Percentiles rank a stretch among this genome's conserved stretches.
Evolutionary conservation across 2,329 filamentous ascomycete genomes (phyloP).

Genomic region (Fusarium austroafricanum): DNA sequence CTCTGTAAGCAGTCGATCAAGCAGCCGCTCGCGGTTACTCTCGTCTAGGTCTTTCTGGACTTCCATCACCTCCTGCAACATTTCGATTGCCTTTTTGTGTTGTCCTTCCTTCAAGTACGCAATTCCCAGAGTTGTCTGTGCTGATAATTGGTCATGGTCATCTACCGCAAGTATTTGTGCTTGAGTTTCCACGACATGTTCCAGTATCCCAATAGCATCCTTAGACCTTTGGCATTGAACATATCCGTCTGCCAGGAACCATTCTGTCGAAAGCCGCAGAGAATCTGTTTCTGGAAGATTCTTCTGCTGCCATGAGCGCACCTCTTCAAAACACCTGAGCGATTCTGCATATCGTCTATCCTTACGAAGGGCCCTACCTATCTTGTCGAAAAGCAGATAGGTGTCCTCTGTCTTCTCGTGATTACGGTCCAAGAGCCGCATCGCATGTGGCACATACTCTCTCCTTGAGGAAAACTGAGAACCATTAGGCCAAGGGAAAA

Average conservation of each 20-base stretch:
- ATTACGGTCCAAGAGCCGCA: background rate
- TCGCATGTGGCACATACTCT: background rate
- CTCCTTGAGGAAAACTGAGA: too few relatives aligned
- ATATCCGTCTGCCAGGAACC: background rate
- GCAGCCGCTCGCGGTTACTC: background rate
- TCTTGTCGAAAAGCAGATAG: background rate
- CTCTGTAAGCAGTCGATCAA: too few relatives aligned
- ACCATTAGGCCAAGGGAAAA: too few relatives aligned
- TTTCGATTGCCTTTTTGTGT: background rate
- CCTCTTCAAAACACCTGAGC: background rate
- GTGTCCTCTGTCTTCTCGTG: background rate
- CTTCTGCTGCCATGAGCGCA: background rate
- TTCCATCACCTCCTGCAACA: background rate
- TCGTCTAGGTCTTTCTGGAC: background rate
- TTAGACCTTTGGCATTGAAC: background rate
- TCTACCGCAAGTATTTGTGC: background rate
- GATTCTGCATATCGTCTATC: background rate
- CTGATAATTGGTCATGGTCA: accelerated
- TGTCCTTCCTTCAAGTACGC: background rate
- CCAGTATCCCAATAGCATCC: background rate
- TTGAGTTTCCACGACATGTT: background rate
- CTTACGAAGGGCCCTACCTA: accelerated
- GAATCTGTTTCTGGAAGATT: background rate
- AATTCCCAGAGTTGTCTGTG: background rate
- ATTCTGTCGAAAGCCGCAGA: accelerated